Conservation (phyloP, 768 basidiomycete species). For the Rhodocollybia butyracea region DNA sequence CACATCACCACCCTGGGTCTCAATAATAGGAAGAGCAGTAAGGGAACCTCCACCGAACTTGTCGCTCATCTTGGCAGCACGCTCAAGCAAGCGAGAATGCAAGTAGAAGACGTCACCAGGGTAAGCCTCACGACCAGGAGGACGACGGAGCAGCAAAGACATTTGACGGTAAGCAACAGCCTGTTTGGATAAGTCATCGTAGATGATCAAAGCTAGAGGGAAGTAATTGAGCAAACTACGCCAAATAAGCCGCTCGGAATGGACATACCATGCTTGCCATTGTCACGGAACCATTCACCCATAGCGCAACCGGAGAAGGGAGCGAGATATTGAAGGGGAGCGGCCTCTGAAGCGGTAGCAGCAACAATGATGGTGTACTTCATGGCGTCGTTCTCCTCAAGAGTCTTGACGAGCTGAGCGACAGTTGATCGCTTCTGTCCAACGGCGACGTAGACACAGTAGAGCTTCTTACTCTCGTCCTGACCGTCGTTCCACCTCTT, state of each 20-base stretch:
- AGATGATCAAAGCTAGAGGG: slow-evolving; percentile 85
- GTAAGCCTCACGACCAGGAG: slow-evolving; percentile 99
- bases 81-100: slow-evolving; percentile 99
- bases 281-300: slow-evolving; percentile 99
- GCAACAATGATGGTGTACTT: slow-evolving; percentile 99
- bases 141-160: slow-evolving; percentile 99
- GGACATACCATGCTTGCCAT: slow-evolving; percentile 91
- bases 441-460: slow-evolving; percentile 99
- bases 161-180: slow-evolving; percentile 99
- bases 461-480: slow-evolving; percentile 96
- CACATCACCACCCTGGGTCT: slow-evolving; percentile 99
- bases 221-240: slow-evolving; percentile 10
- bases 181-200: slow-evolving; percentile 99
- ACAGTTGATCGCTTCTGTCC: slow-evolving; percentile 99
- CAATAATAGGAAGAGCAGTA: slow-evolving; percentile 98
- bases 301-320: slow-evolving; percentile 99
- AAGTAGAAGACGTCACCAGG: slow-evolving; percentile 99
- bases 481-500: slow-evolving; percentile 99
- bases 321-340: slow-evolving; percentile 98
- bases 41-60: slow-evolving; percentile 98
- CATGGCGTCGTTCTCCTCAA: slow-evolving; percentile 99
- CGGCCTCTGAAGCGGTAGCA: slow-evolving; percentile 98
- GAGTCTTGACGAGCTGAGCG: slow-evolving; percentile 98
- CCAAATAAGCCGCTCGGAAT: neutral
- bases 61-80: slow-evolving; percentile 99